phyloP scores from a whole-genome alignment of 352 stramenopile genomes.

The Phytophthora brassicae region DNA sequence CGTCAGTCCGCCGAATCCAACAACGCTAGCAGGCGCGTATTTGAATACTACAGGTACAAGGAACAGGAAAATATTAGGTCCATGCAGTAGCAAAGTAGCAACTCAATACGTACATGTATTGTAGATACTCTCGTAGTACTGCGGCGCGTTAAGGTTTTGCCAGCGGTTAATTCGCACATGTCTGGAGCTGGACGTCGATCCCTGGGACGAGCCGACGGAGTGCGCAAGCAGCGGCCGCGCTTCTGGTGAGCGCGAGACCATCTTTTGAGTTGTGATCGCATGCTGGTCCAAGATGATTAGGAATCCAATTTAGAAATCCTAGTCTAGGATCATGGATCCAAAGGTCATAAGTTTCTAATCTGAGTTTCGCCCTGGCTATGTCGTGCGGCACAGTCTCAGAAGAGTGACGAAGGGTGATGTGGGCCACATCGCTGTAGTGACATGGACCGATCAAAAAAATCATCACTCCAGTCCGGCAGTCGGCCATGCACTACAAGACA shows the following conservation, averaged over 20 bases:
- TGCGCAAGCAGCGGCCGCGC: conserved; percentile 28
- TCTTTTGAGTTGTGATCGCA: conserved; percentile 14
- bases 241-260: conserved; percentile 6
- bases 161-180: conserved; percentile 28
- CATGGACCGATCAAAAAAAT: conserved; percentile 18
- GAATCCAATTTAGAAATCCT: too few species aligned
- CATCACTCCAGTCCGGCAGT: background rate
- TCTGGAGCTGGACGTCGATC: conserved; percentile 30
- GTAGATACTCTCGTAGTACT: conserved; percentile 38
- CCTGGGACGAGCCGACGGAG: conserved; percentile 26
- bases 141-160: conserved; percentile 34
- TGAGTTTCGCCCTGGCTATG: conserved; percentile 14
- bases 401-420: background rate
- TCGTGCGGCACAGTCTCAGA: background rate
- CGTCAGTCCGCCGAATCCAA: conserved; percentile 45
- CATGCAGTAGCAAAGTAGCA: background rate
- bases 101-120: conserved; percentile 30
- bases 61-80: background rate
- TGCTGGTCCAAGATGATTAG: too few species aligned
- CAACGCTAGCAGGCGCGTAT: conserved; percentile 49
- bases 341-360: too few species aligned
- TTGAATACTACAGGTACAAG: conserved; percentile 21
- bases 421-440: conserved; percentile 16
- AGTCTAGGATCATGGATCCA: too few species aligned
- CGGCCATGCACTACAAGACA: conserved; percentile 84